Conservation (phyloP, 768 basidiomycete species). For the Fomitopsis serialis region DNA sequence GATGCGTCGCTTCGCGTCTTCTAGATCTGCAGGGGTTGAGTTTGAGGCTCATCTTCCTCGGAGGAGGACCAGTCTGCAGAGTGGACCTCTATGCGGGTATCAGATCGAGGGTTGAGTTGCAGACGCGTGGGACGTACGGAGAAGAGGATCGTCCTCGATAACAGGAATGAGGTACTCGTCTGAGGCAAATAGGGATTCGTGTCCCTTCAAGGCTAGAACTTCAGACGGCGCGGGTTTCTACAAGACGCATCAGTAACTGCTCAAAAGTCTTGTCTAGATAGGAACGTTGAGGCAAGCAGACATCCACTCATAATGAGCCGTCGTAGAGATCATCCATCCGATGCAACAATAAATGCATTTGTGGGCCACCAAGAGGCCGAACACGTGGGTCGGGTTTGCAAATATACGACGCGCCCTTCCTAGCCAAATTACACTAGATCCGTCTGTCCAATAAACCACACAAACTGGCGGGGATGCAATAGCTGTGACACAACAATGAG, state of each 20-base stretch:
- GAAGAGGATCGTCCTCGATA: conserved; percentile 81
- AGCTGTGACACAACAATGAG: too few relatives aligned
- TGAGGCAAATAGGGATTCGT: conserved; percentile 58
- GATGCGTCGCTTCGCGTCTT: conserved; percentile 40
- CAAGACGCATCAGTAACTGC: conserved; percentile 4
- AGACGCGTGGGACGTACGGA: conserved; percentile 45
- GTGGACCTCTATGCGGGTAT: conserved; percentile 40
- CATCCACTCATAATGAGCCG: too few relatives aligned
- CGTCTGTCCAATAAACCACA: too few relatives aligned
- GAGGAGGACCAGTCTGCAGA: conserved; percentile 74
- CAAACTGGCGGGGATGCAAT: too few relatives aligned
- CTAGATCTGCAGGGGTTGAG: conserved; percentile 24
- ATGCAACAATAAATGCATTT: too few relatives aligned
- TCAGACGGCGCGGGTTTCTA: conserved; percentile 50
- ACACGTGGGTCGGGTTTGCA: too few relatives aligned
- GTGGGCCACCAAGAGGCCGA: too few relatives aligned
- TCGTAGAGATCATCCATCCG: too few relatives aligned
- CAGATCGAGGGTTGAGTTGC: neutral
- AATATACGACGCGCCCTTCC: too few relatives aligned
- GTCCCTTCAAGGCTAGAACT: conserved; percentile 44
- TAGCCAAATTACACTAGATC: too few relatives aligned
- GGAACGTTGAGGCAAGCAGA: too few relatives aligned
- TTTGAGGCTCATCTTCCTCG: conserved; percentile 59
- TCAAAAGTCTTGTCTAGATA: too few relatives aligned
- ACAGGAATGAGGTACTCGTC: conserved; percentile 82